Evolutionary conservation across 768 basidiomycete species (phyloP).

Genomic region (Artomyces pyxidatus): DNA sequence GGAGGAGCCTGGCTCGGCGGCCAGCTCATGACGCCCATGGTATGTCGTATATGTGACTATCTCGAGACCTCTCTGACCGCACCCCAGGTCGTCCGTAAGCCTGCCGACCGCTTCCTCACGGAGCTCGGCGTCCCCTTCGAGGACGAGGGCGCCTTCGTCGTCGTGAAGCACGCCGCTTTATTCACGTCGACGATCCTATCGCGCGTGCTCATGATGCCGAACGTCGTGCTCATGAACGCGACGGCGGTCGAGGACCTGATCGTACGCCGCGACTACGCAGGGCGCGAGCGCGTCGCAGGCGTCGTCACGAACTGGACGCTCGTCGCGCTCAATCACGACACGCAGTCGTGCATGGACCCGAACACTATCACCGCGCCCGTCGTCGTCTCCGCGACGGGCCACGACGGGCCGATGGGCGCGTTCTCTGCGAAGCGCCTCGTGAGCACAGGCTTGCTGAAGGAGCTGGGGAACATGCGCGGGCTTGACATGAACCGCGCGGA

Average conservation of each 20-base stretch:
- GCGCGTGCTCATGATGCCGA: constrained; percentile 59
- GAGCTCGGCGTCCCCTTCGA: constrained; percentile 69
- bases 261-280: constrained; percentile 43
- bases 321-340: constrained; percentile 55
- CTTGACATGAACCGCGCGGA: constrained; percentile 80
- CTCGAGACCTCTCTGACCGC: neutral
- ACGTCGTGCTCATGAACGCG: constrained; percentile 70
- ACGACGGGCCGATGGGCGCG: constrained; percentile 75
- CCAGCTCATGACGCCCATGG: constrained; percentile 77
- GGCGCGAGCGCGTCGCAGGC: constrained; percentile 38
- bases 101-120: constrained; percentile 61
- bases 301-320: constrained; percentile 50
- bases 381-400: constrained; percentile 63
- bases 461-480: constrained; percentile 73
- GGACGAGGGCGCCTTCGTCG: constrained; percentile 69
- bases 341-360: constrained; percentile 62
- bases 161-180: constrained; percentile 76
- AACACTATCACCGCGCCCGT: constrained; percentile 78
- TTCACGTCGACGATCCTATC: constrained; percentile 75
- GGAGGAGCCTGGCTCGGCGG: constrained; percentile 76
- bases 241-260: constrained; percentile 80
- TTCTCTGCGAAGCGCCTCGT: constrained; percentile 76
- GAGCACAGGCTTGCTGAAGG: constrained; percentile 63
- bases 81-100: constrained; percentile 64
- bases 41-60: constrained; percentile 17